A percentile compares a stretch with the other conserved stretches of the same genome.
Evolutionary conservation across 1,284 basidiomycete species (phyloP).

Genomic region (Laetiporus sulphureus): DNA sequence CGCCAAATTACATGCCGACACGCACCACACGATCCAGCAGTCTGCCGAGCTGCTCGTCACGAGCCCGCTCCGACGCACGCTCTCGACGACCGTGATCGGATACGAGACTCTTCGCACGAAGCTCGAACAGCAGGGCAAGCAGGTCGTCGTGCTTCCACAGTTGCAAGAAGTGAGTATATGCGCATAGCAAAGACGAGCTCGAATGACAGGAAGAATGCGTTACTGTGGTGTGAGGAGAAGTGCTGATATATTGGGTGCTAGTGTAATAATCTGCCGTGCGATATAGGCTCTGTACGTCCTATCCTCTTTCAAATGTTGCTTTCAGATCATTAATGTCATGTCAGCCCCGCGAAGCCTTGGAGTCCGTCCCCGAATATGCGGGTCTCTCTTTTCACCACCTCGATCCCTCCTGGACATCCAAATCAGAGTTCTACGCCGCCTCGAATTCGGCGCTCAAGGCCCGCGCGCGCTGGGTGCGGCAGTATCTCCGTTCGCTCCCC

Average conservation of each 20-base stretch:
- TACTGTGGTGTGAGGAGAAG: no score
- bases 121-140: constrained; percentile 24
- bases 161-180: constrained; percentile 28
- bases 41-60: constrained; percentile 27
- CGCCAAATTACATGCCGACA: constrained; percentile 22
- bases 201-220: no score
- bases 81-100: constrained; percentile 27
- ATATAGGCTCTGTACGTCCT: constrained; percentile 26
- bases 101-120: constrained; percentile 21
- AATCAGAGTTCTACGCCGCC: constrained; percentile 24
- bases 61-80: constrained; percentile 26
- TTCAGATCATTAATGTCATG: no score
- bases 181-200: no score
- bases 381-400: constrained; percentile 25
- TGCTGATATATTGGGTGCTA: constrained; percentile 4
- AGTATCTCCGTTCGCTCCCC: constrained; percentile 26
- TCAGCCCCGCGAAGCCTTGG: constrained; percentile 24
- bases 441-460: constrained; percentile 18
- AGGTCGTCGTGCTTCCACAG: constrained; percentile 24
- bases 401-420: constrained; percentile 28
- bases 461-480: constrained; percentile 26
- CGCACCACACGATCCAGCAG: constrained; percentile 26
- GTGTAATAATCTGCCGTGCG: constrained; percentile 25
- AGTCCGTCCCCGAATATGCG: constrained; percentile 26
- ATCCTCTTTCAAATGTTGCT: no score